Evolutionary conservation across 208 protist species (phyloP).

Genomic region (Crithidia fasciculata): DNA sequence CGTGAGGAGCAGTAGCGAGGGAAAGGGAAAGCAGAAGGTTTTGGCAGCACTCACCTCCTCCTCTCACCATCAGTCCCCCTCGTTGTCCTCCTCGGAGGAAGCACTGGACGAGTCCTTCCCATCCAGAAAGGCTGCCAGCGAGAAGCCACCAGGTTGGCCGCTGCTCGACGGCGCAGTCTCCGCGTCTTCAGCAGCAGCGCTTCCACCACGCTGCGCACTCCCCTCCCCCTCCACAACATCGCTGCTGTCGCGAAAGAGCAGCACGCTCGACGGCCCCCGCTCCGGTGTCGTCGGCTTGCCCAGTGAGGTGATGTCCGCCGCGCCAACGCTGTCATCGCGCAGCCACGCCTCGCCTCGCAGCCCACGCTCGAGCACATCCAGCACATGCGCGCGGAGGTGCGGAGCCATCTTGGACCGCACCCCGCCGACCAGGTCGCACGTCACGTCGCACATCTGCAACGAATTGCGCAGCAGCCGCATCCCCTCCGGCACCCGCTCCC

Average conservation of each 20-base stretch:
- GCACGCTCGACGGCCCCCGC: conserved; percentile 24
- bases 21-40: too few species aligned
- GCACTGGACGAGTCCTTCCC: conserved; percentile 6
- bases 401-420: conserved; percentile 46
- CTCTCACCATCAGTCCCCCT: background rate
- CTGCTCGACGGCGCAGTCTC: background rate
- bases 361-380: conserved; percentile 44
- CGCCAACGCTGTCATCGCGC: conserved; percentile 14
- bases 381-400: conserved; percentile 51
- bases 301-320: conserved; percentile 17
- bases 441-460: conserved; percentile 50
- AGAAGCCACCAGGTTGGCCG: conserved; percentile 1
- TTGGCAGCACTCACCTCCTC: background rate
- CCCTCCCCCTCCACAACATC: background rate
- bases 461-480: conserved; percentile 48
- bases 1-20: too few species aligned
- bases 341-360: conserved; percentile 53
- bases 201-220: background rate
- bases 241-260: conserved; percentile 19
- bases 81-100: conserved; percentile 3
- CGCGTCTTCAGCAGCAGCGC: background rate
- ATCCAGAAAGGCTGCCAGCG: conserved; percentile 26
- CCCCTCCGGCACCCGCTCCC: conserved; percentile 39
- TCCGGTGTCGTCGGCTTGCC: conserved; percentile 29
- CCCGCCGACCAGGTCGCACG: conserved; percentile 64